A percentile compares a stretch with the other conserved stretches of the same genome.
These are phyloP conservation scores for Leishmania martiniquensis DNA, from an alignment of 208 protist genomes.

Conservation along the genomic window DNA sequence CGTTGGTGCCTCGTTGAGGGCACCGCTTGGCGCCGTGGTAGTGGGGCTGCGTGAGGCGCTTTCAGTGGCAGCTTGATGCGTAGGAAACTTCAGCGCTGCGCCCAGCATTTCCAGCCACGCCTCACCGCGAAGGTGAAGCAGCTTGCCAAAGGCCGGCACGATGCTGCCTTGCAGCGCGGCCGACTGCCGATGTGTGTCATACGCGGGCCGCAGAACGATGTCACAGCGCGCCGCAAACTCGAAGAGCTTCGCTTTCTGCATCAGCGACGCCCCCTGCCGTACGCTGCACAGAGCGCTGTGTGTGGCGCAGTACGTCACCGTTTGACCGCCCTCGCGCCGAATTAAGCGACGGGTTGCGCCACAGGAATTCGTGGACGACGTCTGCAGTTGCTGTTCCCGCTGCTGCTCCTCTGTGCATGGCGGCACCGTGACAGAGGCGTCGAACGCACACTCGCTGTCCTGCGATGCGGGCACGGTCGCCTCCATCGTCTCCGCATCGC, in stretches of 20 bases:
- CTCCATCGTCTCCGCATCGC: neutral
- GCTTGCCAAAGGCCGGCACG: constrained; percentile 5
- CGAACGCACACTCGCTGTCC: neutral
- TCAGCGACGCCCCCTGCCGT: constrained; percentile 32
- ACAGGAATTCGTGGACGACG: constrained; percentile 4
- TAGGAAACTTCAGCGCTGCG: constrained; percentile 18
- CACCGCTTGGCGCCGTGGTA: neutral
- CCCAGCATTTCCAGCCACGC: constrained; percentile 49
- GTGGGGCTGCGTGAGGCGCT: neutral
- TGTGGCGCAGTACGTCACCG: constrained; percentile 42
- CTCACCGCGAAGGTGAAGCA: constrained; percentile 23
- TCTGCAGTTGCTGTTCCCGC: neutral
- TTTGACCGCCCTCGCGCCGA: constrained; percentile 66
- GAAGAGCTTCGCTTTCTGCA: constrained; percentile 50
- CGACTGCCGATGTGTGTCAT: constrained; percentile 28
- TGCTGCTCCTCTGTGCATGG: neutral
- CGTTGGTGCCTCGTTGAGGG: constrained; percentile 26
- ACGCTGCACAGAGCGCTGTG: constrained; percentile 47
- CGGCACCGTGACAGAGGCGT: neutral
- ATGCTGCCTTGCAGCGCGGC: constrained; percentile 16
- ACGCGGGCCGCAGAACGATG: constrained; percentile 53
- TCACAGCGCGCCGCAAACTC: constrained; percentile 69
- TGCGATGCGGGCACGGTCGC: neutral
- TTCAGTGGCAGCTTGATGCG: neutral
- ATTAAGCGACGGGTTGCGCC: constrained; percentile 37